Conservation (phyloP, 2,329 filamentous ascomycete species). For the Sclerotinia borealis region DNA sequence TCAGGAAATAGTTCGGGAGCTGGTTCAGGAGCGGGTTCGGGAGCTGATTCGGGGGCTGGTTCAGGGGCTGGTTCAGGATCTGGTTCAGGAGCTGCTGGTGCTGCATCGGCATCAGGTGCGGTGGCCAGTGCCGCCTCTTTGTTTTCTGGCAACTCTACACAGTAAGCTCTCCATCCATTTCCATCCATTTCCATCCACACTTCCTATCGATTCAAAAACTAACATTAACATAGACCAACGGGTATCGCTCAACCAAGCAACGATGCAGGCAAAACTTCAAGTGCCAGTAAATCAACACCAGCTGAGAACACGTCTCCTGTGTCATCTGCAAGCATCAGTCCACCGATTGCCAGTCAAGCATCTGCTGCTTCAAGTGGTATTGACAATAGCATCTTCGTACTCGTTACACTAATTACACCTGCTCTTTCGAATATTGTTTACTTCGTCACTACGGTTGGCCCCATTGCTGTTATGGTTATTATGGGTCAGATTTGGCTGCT, state of each 20-base stretch:
- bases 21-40: not conserved
- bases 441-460: not conserved
- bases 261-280: not conserved
- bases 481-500: slow-evolving; percentile 11
- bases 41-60: not conserved
- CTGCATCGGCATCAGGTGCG: slow-evolving; percentile 1
- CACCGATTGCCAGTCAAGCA: slow-evolving; percentile 10
- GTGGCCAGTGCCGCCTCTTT: slow-evolving; percentile 7
- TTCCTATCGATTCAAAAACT: not conserved
- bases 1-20: not conserved
- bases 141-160: not conserved
- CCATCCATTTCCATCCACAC: too few relatives aligned
- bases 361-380: slow-evolving; percentile 9
- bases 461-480: not conserved
- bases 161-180: not conserved
- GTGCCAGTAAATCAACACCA: not conserved
- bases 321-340: not conserved
- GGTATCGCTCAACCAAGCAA: slow-evolving; percentile 4
- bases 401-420: not conserved
- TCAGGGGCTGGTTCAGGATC: not conserved
- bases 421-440: slow-evolving; percentile 5
- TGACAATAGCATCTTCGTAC: not conserved
- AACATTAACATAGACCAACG: not conserved
- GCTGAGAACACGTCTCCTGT: slow-evolving; percentile 7
- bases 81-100: not conserved